Percentiles rank a stretch among this genome's conserved stretches.
Conservation (phyloP, 768 basidiomycete genomes). For the Amanita subjunquillea region DNA sequence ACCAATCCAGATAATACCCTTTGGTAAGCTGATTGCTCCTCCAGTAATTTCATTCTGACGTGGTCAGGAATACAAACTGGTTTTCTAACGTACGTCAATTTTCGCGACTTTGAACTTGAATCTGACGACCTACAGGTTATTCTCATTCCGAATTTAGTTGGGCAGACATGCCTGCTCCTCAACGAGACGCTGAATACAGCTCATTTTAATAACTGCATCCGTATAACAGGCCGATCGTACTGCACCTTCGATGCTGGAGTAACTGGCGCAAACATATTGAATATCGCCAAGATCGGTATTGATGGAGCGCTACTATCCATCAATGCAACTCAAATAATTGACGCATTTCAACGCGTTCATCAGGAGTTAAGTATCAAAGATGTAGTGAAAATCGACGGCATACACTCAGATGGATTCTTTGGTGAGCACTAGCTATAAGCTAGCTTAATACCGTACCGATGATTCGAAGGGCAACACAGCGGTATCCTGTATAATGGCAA, state of each 20-base stretch:
- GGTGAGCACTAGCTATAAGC: constrained; percentile 15
- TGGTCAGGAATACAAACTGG: constrained; percentile 56
- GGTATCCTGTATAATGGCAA: constrained; percentile 26
- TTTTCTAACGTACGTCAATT: constrained; percentile 37
- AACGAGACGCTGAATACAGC: constrained; percentile 31
- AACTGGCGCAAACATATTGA: constrained; percentile 57
- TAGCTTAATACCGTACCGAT: background rate
- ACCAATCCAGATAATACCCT: no score
- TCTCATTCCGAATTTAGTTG: constrained; percentile 43
- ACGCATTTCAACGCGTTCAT: constrained; percentile 43
- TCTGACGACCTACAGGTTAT: constrained; percentile 33
- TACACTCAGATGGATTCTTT: constrained; percentile 42
- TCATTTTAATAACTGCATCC: constrained; percentile 34
- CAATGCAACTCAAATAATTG: constrained; percentile 34
- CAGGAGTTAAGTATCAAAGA: constrained; percentile 16
- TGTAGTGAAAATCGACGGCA: constrained; percentile 45
- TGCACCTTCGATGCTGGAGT: constrained; percentile 35
- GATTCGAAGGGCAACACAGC: constrained; percentile 35
- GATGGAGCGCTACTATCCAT: constrained; percentile 27
- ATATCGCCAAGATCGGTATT: constrained; percentile 54
- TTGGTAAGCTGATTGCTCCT: constrained; percentile 31
- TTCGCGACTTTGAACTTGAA: background rate
- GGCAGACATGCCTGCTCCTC: constrained; percentile 12
- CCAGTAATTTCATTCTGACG: constrained; percentile 27
- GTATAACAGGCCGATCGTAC: constrained; percentile 43